Percentiles rank a stretch among this genome's conserved stretches.
These are phyloP conservation scores for Diaporthe nobilis DNA, from an alignment of 2,329 filamentous ascomycete species.

Conservation along the genomic window DNA sequence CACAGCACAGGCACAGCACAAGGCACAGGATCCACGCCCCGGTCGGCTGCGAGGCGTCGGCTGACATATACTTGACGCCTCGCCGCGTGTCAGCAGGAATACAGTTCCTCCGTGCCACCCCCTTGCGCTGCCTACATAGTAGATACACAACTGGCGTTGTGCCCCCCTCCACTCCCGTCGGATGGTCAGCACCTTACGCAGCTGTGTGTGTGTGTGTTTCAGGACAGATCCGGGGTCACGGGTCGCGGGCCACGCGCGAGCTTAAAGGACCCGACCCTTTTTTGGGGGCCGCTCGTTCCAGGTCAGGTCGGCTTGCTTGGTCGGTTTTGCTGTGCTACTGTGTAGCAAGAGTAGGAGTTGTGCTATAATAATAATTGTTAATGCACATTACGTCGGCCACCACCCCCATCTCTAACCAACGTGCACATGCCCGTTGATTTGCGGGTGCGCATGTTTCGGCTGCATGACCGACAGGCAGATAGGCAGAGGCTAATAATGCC, in stretches of 20 bases:
- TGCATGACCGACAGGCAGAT: slow-evolving; percentile 18
- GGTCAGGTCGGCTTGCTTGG: background rate
- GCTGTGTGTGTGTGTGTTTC: background rate
- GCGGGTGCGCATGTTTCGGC: slow-evolving; percentile 27
- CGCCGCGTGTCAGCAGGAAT: slow-evolving; percentile 26
- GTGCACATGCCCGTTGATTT: slow-evolving; percentile 1
- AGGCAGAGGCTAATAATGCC: background rate
- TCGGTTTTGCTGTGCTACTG: background rate
- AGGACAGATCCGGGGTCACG: slow-evolving; percentile 2
- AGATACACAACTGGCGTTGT: background rate
- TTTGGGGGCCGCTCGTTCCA: slow-evolving; percentile 25
- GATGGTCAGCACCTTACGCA: slow-evolving; percentile 22
- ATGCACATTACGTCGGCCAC: slow-evolving; percentile 6
- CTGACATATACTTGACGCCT: slow-evolving; percentile 30
- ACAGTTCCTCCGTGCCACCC: slow-evolving; percentile 32
- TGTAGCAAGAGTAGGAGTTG: background rate
- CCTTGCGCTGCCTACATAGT: background rate
- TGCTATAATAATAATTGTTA: slow-evolving; percentile 25
- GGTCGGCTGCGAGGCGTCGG: slow-evolving; percentile 16
- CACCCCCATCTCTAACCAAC: background rate
- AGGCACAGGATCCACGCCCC: background rate
- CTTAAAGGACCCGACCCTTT: slow-evolving; percentile 8
- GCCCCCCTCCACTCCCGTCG: background rate
- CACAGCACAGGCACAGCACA: background rate
- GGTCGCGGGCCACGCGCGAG: slow-evolving; percentile 26